A percentile compares a stretch with the other conserved stretches of the same genome.
Conservation (phyloP, 148 eudicot genomes). For the Dysphania ambrosioides region DNA sequence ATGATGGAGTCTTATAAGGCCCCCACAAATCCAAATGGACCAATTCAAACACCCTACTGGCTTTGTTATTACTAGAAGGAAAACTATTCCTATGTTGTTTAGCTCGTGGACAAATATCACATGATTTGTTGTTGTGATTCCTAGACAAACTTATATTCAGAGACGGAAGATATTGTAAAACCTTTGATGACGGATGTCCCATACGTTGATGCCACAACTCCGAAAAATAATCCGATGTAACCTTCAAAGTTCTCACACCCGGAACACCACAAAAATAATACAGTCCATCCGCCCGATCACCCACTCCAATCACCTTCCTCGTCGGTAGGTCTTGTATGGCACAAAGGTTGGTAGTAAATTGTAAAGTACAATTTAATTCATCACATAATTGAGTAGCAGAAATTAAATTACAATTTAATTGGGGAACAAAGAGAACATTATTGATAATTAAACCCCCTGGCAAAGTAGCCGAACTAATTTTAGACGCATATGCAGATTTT, state of each 20-base stretch:
- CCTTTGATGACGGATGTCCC: conserved; percentile 6
- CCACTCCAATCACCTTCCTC: no score
- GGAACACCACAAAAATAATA: neutral
- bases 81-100: neutral
- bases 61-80: neutral
- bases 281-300: neutral
- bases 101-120: conserved; percentile 2
- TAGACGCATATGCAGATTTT: neutral
- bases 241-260: neutral
- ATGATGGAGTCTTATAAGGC: neutral
- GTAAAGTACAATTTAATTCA: no score
- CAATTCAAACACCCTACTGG: neutral
- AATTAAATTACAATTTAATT: no score
- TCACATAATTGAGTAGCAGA: no score
- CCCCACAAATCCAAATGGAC: conserved; percentile 15
- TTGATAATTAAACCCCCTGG: neutral
- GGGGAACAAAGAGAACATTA: neutral
- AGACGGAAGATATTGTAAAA: neutral
- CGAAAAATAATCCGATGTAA: neutral
- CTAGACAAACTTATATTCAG: neutral
- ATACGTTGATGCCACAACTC: neutral
- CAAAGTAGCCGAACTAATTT: neutral
- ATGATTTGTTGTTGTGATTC: neutral
- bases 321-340: no score
- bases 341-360: no score